phyloP scores from a whole-genome alignment of 164 flowering plant genomes.

The Litsea cubeba region DNA sequence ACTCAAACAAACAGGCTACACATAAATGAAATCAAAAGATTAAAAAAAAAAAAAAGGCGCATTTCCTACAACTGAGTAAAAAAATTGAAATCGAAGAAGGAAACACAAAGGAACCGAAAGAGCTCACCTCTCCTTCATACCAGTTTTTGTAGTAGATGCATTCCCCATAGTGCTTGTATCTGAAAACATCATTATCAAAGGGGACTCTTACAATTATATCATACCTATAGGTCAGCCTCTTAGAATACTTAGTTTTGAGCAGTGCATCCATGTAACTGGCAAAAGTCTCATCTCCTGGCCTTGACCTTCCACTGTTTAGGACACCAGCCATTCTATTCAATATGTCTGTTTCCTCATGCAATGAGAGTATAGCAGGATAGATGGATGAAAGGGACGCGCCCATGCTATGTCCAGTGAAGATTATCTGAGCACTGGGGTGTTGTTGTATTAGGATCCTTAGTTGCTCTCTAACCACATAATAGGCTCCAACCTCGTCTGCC shows the following conservation, averaged over 20 bases:
- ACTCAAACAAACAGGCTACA: no score
- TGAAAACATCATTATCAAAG: constrained; percentile 18
- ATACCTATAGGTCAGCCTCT: constrained; percentile 37
- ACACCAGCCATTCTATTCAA: constrained; percentile 40
- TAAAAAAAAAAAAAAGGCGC: no score
- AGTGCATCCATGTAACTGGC: constrained; percentile 27
- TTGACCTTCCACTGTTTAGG: constrained; percentile 52
- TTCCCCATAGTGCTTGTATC: constrained; percentile 48
- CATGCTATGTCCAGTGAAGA: constrained; percentile 52
- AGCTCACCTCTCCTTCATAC: constrained; percentile 42
- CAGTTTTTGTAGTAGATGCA: constrained; percentile 36
- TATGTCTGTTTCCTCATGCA: constrained; percentile 35
- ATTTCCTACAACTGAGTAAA: neutral
- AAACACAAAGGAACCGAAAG: neutral
- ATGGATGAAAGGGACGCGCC: constrained; percentile 50
- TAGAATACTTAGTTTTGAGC: constrained; percentile 32
- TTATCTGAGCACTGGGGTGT: constrained; percentile 22
- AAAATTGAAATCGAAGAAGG: neutral
- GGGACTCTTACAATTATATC: constrained; percentile 48
- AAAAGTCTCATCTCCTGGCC: constrained; percentile 41
- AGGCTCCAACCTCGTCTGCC: constrained; percentile 22
- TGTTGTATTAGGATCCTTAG: constrained; percentile 20
- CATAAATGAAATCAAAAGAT: neutral
- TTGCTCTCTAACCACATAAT: constrained; percentile 38
- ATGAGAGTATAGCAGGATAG: constrained; percentile 31